phyloP scores from a whole-genome alignment of 2,329 filamentous ascomycete genomes.

The Beauveria sp. region DNA sequence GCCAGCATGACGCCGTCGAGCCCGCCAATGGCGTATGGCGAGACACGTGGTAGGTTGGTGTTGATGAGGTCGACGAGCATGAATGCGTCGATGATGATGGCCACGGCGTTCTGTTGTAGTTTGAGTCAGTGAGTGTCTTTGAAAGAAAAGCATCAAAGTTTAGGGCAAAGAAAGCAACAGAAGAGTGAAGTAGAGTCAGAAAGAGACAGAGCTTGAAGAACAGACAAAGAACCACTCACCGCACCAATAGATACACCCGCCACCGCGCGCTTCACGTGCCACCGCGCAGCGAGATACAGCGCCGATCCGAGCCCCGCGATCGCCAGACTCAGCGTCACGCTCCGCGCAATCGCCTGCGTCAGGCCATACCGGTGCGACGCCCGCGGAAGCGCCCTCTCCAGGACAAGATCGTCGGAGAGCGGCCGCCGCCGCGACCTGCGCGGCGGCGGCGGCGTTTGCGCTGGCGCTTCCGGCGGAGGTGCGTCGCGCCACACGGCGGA shows the following conservation, averaged over 20 bases:
- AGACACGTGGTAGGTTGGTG: constrained; percentile 5
- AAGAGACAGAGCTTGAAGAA: too few relatives aligned
- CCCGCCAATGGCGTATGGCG: constrained; percentile 4
- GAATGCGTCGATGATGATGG: constrained; percentile 7
- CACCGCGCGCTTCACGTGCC: constrained; percentile 1
- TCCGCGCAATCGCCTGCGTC: constrained; percentile 4
- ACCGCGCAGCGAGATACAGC: not conserved
- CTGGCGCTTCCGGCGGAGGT: not conserved
- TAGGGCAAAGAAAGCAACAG: not conserved
- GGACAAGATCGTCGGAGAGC: not conserved
- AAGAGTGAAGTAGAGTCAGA: not conserved
- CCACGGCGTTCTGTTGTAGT: not conserved
- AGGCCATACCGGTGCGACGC: constrained; percentile 3
- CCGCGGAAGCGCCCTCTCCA: constrained; percentile 2
- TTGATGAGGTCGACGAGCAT: constrained; percentile 10
- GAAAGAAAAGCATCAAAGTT: not conserved
- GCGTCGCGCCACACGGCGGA: not conserved
- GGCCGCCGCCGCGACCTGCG: not conserved
- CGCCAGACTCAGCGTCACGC: constrained; percentile 1
- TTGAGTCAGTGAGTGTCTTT: not conserved
- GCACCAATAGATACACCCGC: constrained; percentile 6
- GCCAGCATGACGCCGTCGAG: constrained; percentile 10
- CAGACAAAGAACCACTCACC: not conserved
- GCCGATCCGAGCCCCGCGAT: not conserved
- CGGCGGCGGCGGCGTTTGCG: not conserved